These are phyloP conservation scores for Colletotrichum theobromicola DNA, from an alignment of 2,329 filamentous ascomycete genomes.

Conservation along the genomic window DNA sequence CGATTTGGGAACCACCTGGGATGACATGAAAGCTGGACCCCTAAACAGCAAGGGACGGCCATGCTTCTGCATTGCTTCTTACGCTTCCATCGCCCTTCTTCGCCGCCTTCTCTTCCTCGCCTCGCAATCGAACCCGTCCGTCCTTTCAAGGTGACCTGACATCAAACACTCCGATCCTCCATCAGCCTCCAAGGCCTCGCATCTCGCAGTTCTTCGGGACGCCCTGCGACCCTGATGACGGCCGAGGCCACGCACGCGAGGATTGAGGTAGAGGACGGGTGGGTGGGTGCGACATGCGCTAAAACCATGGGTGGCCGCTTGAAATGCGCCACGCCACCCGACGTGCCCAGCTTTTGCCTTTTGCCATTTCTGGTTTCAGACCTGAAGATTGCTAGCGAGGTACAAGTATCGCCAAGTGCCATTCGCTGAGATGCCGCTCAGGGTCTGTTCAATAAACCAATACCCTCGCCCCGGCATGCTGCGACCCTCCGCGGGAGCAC, in stretches of 20 bases:
- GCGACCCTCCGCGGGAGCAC: not conserved
- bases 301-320: constrained; percentile 15
- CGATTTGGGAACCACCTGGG: not conserved
- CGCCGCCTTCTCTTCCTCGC: not conserved
- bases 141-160: not conserved
- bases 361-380: constrained; percentile 16
- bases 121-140: not conserved
- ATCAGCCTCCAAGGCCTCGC: not conserved
- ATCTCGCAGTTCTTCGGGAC: not conserved
- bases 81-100: not conserved
- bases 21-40: constrained; percentile 13
- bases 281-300: constrained; percentile 15
- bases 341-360: constrained; percentile 6
- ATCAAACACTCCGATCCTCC: not conserved
- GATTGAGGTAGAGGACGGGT: not conserved
- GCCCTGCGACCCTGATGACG: not conserved
- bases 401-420: not conserved
- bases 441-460: not conserved
- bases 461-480: not conserved
- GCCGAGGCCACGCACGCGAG: not conserved
- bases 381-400: constrained; percentile 5
- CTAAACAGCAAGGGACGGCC: not conserved
- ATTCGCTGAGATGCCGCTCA: not conserved
- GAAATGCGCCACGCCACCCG: constrained; percentile 12
- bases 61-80: not conserved